Conservation (phyloP, 2,329 filamentous ascomycete genomes). For the Thelonectria olida region DNA sequence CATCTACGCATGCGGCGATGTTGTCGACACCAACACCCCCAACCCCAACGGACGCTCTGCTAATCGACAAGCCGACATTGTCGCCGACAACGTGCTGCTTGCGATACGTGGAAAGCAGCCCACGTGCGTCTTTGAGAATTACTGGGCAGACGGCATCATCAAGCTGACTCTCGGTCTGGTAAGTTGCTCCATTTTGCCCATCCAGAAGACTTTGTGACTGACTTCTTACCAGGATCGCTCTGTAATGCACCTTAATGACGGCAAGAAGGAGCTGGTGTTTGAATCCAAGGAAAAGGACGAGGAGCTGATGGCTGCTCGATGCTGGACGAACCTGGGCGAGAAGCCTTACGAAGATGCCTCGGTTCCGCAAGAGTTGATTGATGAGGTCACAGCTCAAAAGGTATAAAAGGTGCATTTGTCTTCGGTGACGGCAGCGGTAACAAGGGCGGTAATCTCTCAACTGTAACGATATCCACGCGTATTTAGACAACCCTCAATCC, state of each 20-base stretch:
- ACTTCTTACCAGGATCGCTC: conserved; percentile 52
- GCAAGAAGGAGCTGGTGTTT: conserved; percentile 54
- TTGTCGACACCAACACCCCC: conserved; percentile 60
- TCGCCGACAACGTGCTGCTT: conserved; percentile 63
- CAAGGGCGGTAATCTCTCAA: background rate
- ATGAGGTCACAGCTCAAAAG: background rate
- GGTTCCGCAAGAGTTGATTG: background rate
- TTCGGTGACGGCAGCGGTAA: too few species aligned
- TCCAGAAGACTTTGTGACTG: background rate
- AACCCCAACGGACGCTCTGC: conserved; percentile 65
- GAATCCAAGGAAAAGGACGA: conserved; percentile 52
- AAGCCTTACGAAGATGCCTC: conserved; percentile 55
- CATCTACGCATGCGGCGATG: conserved; percentile 72
- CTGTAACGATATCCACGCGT: background rate
- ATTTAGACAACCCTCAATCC: background rate
- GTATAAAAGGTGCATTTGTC: background rate
- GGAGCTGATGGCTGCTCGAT: conserved; percentile 53
- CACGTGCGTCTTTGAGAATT: conserved; percentile 50
- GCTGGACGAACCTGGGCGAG: conserved; percentile 55
- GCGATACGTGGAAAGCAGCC: conserved; percentile 53
- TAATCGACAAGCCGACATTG: conserved; percentile 61
- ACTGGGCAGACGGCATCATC: conserved; percentile 60
- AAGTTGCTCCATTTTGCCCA: conserved; percentile 27
- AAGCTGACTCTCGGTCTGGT: conserved; percentile 65
- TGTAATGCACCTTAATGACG: conserved; percentile 54